Evolutionary conservation across 345 rosid species (phyloP), one percentile per base, ranked within the genome.

Genomic region (Atalantia buxifolia): DNA sequence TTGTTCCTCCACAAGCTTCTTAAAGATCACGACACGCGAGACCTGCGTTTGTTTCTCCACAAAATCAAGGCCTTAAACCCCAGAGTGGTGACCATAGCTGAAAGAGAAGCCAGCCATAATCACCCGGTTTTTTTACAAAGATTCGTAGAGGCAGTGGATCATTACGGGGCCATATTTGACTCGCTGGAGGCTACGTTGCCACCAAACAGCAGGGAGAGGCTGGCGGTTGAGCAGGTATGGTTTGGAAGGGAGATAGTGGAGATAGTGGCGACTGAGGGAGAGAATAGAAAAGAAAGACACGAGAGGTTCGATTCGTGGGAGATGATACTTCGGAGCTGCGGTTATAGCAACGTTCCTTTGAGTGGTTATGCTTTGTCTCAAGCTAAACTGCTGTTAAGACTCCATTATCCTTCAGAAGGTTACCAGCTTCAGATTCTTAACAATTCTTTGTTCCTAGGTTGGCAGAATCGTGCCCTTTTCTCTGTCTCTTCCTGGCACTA

Each of bases 321-420:
- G 74, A 84, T 84, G 80, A 83, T 90, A 69, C 78, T 96, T 73
- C 85, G 89, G 61, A 86, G 94, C 61, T 66, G 86, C n/a, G 97
- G 97, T 0, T 94, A 93, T 66, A 74, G 68, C 27, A 90, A 90
- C 77, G 90, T 94, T 42, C 89, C 98, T 0, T 78, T 94, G 40
- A 93, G 99, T 78, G 89, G 93, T 31, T 96, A 87, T 60, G 97
- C 97, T 36, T 77, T 89, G 13, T 91, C 99, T 16, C 99, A 96
- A 84, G 99, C 99, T 9, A 94, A 93, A 90, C 91, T 96, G 70
- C 89, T 96, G 19, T 81, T 96, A 30, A 86, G 97, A 79, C 97
- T 96, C 64, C 98, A 96, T 78, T 96, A 96, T 83, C 99, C 99
- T 25, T 91, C 94, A 3, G 99, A 93, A 79, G 99, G 99, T 78